Percentiles rank a stretch among this genome's conserved stretches.
Evolutionary conservation across 768 basidiomycete species (phyloP).

Genomic region (Boletellus ananiceps): DNA sequence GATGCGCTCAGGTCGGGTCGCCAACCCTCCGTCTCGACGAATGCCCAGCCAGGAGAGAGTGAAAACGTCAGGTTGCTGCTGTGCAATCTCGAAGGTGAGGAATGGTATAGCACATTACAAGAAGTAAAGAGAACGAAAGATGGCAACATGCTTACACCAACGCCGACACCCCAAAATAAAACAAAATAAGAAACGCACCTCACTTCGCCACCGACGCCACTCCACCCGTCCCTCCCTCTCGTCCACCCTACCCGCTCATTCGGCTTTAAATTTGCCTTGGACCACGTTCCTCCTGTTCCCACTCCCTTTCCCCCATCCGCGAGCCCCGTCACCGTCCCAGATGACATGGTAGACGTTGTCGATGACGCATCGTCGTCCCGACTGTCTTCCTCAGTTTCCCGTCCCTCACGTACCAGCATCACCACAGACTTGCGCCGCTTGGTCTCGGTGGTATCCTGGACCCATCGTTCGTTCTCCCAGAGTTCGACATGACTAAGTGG

Average conservation of each 20-base stretch:
- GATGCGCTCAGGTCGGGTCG: constrained; percentile 53
- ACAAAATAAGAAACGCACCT: constrained; percentile 43
- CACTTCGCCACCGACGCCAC: constrained; percentile 53
- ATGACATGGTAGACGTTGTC: neutral
- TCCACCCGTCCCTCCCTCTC: constrained; percentile 67
- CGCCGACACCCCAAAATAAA: no score
- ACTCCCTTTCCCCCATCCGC: neutral
- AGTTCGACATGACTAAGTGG: constrained; percentile 67
- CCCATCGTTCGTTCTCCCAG: constrained; percentile 77
- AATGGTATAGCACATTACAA: no score
- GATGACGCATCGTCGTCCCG: constrained; percentile 3
- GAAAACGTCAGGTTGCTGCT: constrained; percentile 81
- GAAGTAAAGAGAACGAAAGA: neutral
- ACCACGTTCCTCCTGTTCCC: constrained; percentile 28
- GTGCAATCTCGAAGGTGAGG: no score
- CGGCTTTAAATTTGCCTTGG: constrained; percentile 33
- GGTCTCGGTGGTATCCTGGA: constrained; percentile 14
- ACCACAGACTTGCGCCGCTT: constrained; percentile 7
- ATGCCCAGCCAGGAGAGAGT: constrained; percentile 69
- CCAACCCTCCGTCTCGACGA: constrained; percentile 78
- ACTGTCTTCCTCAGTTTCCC: constrained; percentile 8
- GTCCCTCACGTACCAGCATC: constrained; percentile 1
- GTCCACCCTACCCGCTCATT: constrained; percentile 66
- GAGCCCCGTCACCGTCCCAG: neutral
- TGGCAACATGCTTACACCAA: neutral